These are phyloP conservation scores for Hericium coralloides DNA, from an alignment of 768 basidiomycete genomes.

Conservation along the genomic window DNA sequence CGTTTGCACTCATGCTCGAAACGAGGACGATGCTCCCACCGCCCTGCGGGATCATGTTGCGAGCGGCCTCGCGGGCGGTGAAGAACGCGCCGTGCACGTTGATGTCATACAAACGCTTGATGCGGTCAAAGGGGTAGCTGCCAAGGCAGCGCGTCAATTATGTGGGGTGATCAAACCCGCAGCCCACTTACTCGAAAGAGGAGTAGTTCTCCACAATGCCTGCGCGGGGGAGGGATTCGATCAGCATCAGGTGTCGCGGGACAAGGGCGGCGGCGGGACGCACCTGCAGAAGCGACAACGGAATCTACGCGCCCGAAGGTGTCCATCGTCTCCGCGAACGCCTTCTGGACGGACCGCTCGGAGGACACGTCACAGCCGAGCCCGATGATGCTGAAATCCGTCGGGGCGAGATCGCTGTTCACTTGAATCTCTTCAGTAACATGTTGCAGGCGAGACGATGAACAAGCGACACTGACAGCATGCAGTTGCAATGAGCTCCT, in stretches of 20 bases:
- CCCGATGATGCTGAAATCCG: slow-evolving; percentile 61
- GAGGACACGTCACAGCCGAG: slow-evolving; percentile 84
- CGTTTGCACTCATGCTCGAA: slow-evolving; percentile 86
- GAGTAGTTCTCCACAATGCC: slow-evolving; percentile 86
- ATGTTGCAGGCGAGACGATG: slow-evolving; percentile 8
- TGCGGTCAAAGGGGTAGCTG: slow-evolving; percentile 81
- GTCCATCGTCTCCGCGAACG: slow-evolving; percentile 56
- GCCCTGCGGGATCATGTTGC: slow-evolving; percentile 77
- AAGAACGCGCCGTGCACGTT: slow-evolving; percentile 93
- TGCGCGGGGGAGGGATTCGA: slow-evolving; percentile 17
- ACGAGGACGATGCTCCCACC: slow-evolving; percentile 81
- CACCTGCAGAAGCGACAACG: slow-evolving; percentile 85
- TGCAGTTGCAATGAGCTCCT: slow-evolving; percentile 51
- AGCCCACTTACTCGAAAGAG: slow-evolving; percentile 62
- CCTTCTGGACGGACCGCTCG: slow-evolving; percentile 67
- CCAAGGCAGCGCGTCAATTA: background rate
- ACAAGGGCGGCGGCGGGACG: slow-evolving; percentile 15
- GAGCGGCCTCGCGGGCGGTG: slow-evolving; percentile 93
- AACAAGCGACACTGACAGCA: slow-evolving; percentile 30
- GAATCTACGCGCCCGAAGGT: slow-evolving; percentile 68
- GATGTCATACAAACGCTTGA: slow-evolving; percentile 80
- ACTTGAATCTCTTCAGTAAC: slow-evolving; percentile 31
- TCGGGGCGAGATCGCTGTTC: slow-evolving; percentile 44
- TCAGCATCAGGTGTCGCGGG: background rate
- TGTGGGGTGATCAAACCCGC: background rate